These are phyloP conservation scores for Euphrasia confusa DNA, from an alignment of 257 asterid genomes.

Conservation along the genomic window DNA sequence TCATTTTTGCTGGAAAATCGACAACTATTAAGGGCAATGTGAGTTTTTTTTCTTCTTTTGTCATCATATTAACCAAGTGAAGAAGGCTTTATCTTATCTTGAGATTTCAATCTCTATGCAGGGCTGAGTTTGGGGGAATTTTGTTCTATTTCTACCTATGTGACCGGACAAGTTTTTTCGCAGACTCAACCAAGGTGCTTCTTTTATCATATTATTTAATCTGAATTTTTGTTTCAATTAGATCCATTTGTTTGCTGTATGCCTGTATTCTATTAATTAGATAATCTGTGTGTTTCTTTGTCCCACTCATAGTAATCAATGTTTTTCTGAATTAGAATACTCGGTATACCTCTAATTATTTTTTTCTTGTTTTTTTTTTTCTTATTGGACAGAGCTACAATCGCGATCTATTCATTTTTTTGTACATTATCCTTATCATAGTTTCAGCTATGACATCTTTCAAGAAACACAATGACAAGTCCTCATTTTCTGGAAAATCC, in stretches of 20 bases:
- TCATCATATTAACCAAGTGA: conserved; percentile 11
- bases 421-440: conserved; percentile 75
- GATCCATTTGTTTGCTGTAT: background rate
- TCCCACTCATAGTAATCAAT: conserved; percentile 7
- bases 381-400: conserved; percentile 71
- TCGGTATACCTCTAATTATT: conserved; percentile 22
- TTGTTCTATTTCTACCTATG: conserved; percentile 71
- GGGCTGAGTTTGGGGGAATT: conserved; percentile 86
- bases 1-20: conserved; percentile 47
- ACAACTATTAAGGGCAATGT: conserved; percentile 42
- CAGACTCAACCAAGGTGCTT: conserved; percentile 77
- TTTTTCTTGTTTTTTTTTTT: conserved; percentile 22
- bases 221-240: background rate
- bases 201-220: conserved; percentile 17
- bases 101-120: conserved; percentile 31
- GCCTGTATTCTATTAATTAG: background rate
- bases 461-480: conserved; percentile 83
- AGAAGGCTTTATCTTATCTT: conserved; percentile 19
- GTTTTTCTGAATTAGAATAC: conserved; percentile 8
- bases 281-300: background rate
- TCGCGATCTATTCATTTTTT: conserved; percentile 83
- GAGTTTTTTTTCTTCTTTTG: conserved; percentile 24
- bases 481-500: conserved; percentile 79
- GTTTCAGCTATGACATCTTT: conserved; percentile 83
- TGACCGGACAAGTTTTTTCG: conserved; percentile 73